phyloP scores from a whole-genome alignment of 164 flowering plant species.

The Cinnamomum micranthum region DNA sequence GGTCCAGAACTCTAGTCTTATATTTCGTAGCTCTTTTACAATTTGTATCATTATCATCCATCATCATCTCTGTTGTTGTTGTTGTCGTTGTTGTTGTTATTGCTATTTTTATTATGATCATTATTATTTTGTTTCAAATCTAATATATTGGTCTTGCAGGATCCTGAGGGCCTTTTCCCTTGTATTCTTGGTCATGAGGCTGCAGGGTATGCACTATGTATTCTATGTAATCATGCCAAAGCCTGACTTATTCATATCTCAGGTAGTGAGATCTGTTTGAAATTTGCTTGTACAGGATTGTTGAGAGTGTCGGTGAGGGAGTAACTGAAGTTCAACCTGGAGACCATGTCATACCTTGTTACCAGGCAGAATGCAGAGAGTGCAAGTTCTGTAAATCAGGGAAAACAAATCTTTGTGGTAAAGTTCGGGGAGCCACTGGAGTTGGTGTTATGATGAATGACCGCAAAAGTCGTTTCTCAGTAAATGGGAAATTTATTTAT shows the following conservation, averaged over 20 bases:
- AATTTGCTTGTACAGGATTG: constrained; percentile 53
- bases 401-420: constrained; percentile 97
- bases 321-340: constrained; percentile 96
- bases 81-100: no score
- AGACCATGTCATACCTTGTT: constrained; percentile 96
- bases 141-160: constrained; percentile 39
- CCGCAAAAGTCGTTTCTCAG: constrained; percentile 85
- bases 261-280: background rate
- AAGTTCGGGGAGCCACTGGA: constrained; percentile 89
- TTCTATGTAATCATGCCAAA: background rate
- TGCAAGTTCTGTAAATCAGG: constrained; percentile 98
- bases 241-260: background rate
- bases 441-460: constrained; percentile 95
- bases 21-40: background rate
- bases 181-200: constrained; percentile 99
- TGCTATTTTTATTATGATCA: background rate
- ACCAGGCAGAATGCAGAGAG: constrained; percentile 93
- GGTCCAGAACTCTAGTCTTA: background rate
- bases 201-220: constrained; percentile 70
- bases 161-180: constrained; percentile 97
- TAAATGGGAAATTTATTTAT: constrained; percentile 84
- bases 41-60: no score
- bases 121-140: background rate
- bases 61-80: no score
- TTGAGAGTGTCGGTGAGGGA: constrained; percentile 99